Evolutionary conservation across 768 basidiomycete genomes (phyloP).

Genomic region (Hygrocybe punicea): DNA sequence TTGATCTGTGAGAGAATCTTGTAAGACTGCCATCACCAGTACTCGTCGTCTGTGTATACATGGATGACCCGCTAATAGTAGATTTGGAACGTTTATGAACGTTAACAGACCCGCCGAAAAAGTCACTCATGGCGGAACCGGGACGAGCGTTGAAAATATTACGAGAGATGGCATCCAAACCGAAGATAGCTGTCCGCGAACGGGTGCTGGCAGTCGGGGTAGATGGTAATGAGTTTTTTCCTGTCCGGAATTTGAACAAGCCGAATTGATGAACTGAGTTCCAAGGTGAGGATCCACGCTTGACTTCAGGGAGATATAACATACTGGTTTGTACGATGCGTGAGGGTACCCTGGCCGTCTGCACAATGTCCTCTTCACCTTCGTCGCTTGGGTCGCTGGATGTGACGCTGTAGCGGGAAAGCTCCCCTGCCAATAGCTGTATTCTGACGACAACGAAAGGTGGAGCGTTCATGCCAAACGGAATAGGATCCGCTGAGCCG

Average conservation of each 20-base stretch:
- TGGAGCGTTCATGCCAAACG: slow-evolving; percentile 64
- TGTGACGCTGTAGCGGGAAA: slow-evolving; percentile 74
- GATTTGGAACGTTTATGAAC: slow-evolving; percentile 69
- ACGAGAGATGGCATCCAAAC: slow-evolving; percentile 84
- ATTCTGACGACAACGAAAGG: slow-evolving; percentile 80
- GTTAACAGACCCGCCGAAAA: slow-evolving; percentile 71
- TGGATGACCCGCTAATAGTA: slow-evolving; percentile 67
- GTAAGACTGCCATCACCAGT: slow-evolving; percentile 65
- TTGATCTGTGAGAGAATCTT: slow-evolving; percentile 70
- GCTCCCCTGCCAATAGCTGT: slow-evolving; percentile 79
- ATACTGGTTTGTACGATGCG: slow-evolving; percentile 80
- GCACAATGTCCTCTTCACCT: slow-evolving; percentile 78
- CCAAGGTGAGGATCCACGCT: slow-evolving; percentile 4
- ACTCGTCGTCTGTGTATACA: slow-evolving; percentile 64
- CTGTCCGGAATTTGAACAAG: slow-evolving; percentile 82
- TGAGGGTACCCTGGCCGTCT: slow-evolving; percentile 66
- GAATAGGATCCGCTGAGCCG: slow-evolving; percentile 72
- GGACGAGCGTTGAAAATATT: slow-evolving; percentile 77
- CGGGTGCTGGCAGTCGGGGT: slow-evolving; percentile 67
- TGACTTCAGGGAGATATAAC: slow-evolving; percentile 23
- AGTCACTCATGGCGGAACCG: slow-evolving; percentile 66
- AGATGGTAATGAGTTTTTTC: slow-evolving; percentile 67
- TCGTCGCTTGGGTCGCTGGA: slow-evolving; percentile 74
- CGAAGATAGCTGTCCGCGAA: slow-evolving; percentile 82
- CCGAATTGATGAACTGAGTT: slow-evolving; percentile 79